A percentile compares a stretch with the other conserved stretches of the same genome.
phyloP scores from a whole-genome alignment of 2,329 filamentous ascomycete species.

The Pseudocercospora cruenta region DNA sequence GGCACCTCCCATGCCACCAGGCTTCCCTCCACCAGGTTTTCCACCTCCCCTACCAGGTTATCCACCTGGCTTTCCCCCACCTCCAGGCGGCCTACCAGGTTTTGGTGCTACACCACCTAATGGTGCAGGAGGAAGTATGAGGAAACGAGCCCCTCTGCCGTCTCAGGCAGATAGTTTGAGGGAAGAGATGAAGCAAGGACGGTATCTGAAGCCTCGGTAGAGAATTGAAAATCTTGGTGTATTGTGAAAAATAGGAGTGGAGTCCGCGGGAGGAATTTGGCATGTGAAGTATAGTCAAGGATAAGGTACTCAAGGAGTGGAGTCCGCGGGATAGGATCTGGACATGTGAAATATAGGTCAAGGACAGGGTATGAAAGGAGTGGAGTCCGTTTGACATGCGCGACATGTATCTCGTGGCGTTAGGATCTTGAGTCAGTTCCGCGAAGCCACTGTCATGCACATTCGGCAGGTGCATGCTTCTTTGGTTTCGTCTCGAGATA shows the following conservation, averaged over 20 bases:
- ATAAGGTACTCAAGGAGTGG: background rate
- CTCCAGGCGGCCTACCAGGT: slow-evolving; percentile 32
- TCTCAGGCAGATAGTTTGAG: slow-evolving; percentile 82
- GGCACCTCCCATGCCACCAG: slow-evolving; percentile 33
- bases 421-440: background rate
- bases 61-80: slow-evolving; percentile 30
- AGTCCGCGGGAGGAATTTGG: background rate
- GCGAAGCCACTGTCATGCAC: background rate
- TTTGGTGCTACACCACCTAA: slow-evolving; percentile 31
- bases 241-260: background rate
- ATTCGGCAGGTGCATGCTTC: background rate
- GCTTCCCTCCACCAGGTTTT: slow-evolving; percentile 26
- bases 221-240: background rate
- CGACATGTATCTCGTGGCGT: background rate
- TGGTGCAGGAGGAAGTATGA: slow-evolving; percentile 42
- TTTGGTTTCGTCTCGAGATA: background rate
- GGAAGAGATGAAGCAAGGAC: slow-evolving; percentile 69
- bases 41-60: slow-evolving; percentile 32
- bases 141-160: slow-evolving; percentile 71
- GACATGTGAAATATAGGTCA: background rate
- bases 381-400: background rate
- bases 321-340: too few relatives aligned
- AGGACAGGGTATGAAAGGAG: background rate
- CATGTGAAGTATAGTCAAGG: background rate
- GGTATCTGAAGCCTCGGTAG: slow-evolving; percentile 48